phyloP scores from a whole-genome alignment of 1,284 basidiomycete species.

The Rhizoctonia solani region DNA sequence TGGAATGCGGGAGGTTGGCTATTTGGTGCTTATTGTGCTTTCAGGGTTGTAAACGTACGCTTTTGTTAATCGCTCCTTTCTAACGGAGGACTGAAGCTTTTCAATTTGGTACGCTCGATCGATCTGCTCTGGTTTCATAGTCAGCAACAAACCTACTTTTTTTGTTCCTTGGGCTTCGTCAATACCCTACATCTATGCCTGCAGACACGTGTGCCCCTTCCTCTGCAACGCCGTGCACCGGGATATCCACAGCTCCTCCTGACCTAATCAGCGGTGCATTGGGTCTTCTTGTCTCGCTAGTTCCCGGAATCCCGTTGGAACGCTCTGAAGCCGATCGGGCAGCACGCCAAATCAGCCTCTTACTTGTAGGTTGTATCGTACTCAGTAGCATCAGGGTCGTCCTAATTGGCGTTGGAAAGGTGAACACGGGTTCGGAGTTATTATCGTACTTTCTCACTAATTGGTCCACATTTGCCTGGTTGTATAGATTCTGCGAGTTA shows the following conservation, averaged over 20 bases:
- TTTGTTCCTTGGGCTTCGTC: constrained; percentile 19
- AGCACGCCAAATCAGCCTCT: constrained; percentile 68
- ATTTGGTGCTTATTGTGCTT: constrained; percentile 70
- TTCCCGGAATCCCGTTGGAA: constrained; percentile 51
- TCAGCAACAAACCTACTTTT: constrained; percentile 10
- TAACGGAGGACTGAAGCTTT: not conserved
- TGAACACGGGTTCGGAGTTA: constrained; percentile 45
- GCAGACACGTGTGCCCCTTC: constrained; percentile 29
- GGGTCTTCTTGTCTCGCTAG: constrained; percentile 55
- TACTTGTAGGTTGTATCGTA: constrained; percentile 72
- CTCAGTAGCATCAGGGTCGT: constrained; percentile 68
- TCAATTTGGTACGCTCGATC: not conserved
- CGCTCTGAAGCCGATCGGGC: constrained; percentile 47
- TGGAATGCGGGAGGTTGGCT: constrained; percentile 54
- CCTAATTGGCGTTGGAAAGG: constrained; percentile 64
- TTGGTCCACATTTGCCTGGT: too few relatives aligned
- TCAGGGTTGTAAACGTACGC: constrained; percentile 66
- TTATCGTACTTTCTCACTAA: not conserved
- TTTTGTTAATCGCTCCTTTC: not conserved
- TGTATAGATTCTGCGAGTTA: constrained; percentile 65
- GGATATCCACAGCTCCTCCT: constrained; percentile 51
- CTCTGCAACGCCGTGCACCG: constrained; percentile 3
- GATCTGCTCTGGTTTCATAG: not conserved
- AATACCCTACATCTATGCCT: constrained; percentile 8
- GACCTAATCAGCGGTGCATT: constrained; percentile 65